Evolutionary conservation across 177 flowering plant genomes (phyloP), one percentile per base, ranked within the genome.

Genomic region (Vitis hybrid): DNA sequence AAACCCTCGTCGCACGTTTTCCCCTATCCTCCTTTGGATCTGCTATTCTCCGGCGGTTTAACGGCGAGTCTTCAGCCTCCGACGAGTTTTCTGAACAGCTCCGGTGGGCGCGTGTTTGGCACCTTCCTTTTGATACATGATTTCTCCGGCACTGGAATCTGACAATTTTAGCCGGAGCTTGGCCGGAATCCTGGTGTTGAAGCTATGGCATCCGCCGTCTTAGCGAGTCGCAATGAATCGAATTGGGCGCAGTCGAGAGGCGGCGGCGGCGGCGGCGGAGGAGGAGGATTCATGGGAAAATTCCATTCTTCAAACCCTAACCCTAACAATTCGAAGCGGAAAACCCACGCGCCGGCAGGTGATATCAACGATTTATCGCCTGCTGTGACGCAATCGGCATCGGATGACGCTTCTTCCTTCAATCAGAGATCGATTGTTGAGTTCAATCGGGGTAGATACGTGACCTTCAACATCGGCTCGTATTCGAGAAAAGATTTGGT

Each of bases 181-280:
- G 4, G 68, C 72, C 77, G 82, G 76, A 69, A 62, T 62, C 32
- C 51, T 57, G 46, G 46, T 35, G 46, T 0, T 35, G 46, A 35
- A 7, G 46, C 46, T 19, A 92, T 92, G 94, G 94, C 91, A 59
- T 90, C 93, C 54, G 86, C 92, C 65, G 81, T 85, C 60, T 62
- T 88, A 66, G 91, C 85, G 6, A 85, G 89, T 69, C 77, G 82
- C 60, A 85, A 82, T 79, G 92, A 90, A 66, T 73, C 88, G 40
- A 72, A 71, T 65, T 83, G 90, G 85, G 70, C 70, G 32, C 73
- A 68, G 55, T 62, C 72, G 64, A 51, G 56, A 56, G 66, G 64
- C 13, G 27, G 71, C 3, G 84, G 78, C 18, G 77, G 19, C 19
- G 63, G 72, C 4, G 79, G 69, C 4, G 30, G 30, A 0, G 27